phyloP scores from a whole-genome alignment of 179 eudicot species.

The Spergularia azorica region DNA sequence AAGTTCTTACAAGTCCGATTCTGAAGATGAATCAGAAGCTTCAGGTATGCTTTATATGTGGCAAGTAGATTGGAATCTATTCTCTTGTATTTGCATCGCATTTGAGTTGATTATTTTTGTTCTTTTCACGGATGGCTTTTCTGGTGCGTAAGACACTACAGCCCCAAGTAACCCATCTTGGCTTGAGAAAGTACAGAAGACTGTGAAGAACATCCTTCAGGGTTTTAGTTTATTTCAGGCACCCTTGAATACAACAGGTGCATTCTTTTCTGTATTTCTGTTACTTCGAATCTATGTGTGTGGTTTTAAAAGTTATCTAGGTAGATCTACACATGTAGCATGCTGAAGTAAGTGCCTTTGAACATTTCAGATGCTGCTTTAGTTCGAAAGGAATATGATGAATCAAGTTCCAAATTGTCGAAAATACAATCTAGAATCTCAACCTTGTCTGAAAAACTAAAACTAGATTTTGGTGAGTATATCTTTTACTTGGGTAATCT shows the following conservation, averaged over 20 bases:
- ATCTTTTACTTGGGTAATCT: background rate
- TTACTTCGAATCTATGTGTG: conserved; percentile 14
- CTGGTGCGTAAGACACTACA: conserved; percentile 43
- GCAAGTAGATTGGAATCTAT: background rate
- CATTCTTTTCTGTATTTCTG: conserved; percentile 4
- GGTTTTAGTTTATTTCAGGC: conserved; percentile 78
- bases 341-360: conserved; percentile 23
- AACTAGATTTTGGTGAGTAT: conserved; percentile 83
- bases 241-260: conserved; percentile 86
- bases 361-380: conserved; percentile 70
- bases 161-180: conserved; percentile 63
- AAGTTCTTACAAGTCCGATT: conserved; percentile 55
- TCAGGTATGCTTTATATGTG: conserved; percentile 48
- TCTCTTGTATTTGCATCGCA: conserved; percentile 3
- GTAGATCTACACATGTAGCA: background rate
- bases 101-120: background rate
- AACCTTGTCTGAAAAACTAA: conserved; percentile 74
- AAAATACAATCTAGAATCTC: conserved; percentile 93
- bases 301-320: background rate
- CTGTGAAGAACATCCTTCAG: conserved; percentile 69
- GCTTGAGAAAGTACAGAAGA: conserved; percentile 88
- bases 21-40: conserved; percentile 67
- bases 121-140: conserved; percentile 8
- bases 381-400: conserved; percentile 93
- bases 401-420: conserved; percentile 73